These are phyloP conservation scores for Yamadazyma akitaensis DNA, from an alignment of 805 yeast species.

Conservation along the genomic window DNA sequence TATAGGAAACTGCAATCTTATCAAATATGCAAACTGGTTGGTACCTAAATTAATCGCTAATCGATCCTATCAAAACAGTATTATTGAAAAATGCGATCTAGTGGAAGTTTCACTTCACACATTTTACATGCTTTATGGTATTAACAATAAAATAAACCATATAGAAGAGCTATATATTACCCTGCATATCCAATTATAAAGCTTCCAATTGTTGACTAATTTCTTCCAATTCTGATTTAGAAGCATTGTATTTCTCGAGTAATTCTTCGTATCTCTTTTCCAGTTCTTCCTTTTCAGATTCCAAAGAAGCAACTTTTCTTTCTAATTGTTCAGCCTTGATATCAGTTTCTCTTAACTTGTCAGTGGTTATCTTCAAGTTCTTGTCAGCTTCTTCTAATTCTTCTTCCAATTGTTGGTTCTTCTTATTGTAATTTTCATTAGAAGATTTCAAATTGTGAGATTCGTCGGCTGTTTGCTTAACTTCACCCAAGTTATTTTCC, in stretches of 20 bases:
- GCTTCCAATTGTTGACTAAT: slow-evolving; percentile 94
- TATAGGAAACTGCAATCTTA: too few species aligned
- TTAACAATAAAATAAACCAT: slow-evolving; percentile 3
- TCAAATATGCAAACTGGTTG: background rate
- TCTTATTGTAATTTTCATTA: slow-evolving; percentile 88
- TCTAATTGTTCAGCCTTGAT: slow-evolving; percentile 94
- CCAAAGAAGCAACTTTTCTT: slow-evolving; percentile 88
- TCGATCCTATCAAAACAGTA: background rate
- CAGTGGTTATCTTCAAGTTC: slow-evolving; percentile 88
- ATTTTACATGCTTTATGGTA: slow-evolving; percentile 2
- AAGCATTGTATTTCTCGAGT: slow-evolving; percentile 72
- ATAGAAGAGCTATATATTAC: slow-evolving; percentile 1
- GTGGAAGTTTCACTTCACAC: background rate
- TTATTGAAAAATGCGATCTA: slow-evolving; percentile 1
- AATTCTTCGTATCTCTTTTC: slow-evolving; percentile 90
- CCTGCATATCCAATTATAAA: slow-evolving; percentile 29
- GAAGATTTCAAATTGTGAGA: slow-evolving; percentile 83
- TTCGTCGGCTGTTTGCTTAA: slow-evolving; percentile 86
- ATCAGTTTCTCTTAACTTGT: slow-evolving; percentile 91
- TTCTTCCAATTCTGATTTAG: slow-evolving; percentile 93
- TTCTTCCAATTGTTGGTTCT: slow-evolving; percentile 83
- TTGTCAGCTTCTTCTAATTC: slow-evolving; percentile 88
- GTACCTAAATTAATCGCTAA: background rate
- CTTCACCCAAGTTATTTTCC: slow-evolving; percentile 69
- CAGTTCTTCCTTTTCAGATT: slow-evolving; percentile 85